These are phyloP conservation scores for Platanthera zijinensis DNA, from an alignment of 106 monocot species.

Conservation along the genomic window DNA sequence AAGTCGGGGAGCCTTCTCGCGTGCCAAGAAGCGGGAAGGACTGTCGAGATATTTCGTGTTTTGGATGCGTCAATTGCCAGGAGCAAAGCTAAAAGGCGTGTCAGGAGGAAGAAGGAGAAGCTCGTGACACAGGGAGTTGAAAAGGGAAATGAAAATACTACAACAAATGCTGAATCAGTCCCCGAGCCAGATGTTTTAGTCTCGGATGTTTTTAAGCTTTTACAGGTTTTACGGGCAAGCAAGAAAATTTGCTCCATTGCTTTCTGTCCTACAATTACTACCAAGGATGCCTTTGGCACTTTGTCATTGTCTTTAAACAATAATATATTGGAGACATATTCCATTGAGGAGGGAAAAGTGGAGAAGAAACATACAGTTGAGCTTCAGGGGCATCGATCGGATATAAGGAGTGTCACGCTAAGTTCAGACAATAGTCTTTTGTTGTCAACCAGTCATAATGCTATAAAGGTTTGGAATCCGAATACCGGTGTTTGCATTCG, in stretches of 20 bases:
- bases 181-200: constrained; percentile 33
- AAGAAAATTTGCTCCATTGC: constrained; percentile 84
- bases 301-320: constrained; percentile 79
- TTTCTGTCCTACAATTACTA: constrained; percentile 55
- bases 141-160: constrained; percentile 30
- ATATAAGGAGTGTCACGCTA: constrained; percentile 75
- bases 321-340: constrained; percentile 81
- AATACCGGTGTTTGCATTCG: constrained; percentile 76
- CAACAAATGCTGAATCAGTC: constrained; percentile 10
- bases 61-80: constrained; percentile 51
- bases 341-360: constrained; percentile 32
- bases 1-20: constrained; percentile 62
- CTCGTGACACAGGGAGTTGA: constrained; percentile 27
- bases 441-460: constrained; percentile 93
- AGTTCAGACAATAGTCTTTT: constrained; percentile 72
- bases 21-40: constrained; percentile 82
- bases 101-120: constrained; percentile 83
- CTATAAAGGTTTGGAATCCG: constrained; percentile 94
- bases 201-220: constrained; percentile 73
- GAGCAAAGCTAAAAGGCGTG: constrained; percentile 74
- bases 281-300: constrained; percentile 45
- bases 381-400: constrained; percentile 88
- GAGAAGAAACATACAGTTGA: constrained; percentile 63
- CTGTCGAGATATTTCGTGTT: constrained; percentile 72
- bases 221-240: constrained; percentile 47